phyloP scores from a whole-genome alignment of 2,329 filamentous ascomycete species.

The Colletotrichum coccodes region DNA sequence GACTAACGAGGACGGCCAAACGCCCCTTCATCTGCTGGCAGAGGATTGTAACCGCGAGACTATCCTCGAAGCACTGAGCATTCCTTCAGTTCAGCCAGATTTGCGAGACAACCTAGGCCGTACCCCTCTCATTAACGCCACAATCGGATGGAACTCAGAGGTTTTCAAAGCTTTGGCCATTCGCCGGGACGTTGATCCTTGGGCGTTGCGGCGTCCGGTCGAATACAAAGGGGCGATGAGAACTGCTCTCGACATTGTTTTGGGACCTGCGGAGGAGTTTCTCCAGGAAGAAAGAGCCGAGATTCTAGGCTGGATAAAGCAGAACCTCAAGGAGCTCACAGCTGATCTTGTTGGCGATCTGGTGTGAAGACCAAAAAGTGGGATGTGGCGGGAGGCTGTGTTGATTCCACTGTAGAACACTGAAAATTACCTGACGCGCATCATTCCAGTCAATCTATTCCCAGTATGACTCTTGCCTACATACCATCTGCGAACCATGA shows the following conservation, averaged over 20 bases:
- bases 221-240: neutral
- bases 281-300: neutral
- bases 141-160: accelerated
- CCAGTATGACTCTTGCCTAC: too few relatives aligned
- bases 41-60: accelerated
- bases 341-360: accelerated
- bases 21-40: neutral
- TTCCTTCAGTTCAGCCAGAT: neutral
- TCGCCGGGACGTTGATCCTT: neutral
- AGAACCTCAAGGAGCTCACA: neutral
- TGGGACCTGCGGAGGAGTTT: neutral
- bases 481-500: too few relatives aligned
- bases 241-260: neutral
- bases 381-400: too few relatives aligned
- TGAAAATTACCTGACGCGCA: too few relatives aligned
- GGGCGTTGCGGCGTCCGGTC: neutral
- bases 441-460: too few relatives aligned
- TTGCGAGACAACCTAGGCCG: neutral
- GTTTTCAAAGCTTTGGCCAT: neutral
- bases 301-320: neutral
- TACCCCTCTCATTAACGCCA: neutral
- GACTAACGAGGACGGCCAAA: neutral
- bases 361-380: neutral
- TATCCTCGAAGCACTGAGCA: neutral
- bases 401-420: too few relatives aligned